Conservation (phyloP, 768 basidiomycete species). For the Lanmaoa pseudosensibilis region DNA sequence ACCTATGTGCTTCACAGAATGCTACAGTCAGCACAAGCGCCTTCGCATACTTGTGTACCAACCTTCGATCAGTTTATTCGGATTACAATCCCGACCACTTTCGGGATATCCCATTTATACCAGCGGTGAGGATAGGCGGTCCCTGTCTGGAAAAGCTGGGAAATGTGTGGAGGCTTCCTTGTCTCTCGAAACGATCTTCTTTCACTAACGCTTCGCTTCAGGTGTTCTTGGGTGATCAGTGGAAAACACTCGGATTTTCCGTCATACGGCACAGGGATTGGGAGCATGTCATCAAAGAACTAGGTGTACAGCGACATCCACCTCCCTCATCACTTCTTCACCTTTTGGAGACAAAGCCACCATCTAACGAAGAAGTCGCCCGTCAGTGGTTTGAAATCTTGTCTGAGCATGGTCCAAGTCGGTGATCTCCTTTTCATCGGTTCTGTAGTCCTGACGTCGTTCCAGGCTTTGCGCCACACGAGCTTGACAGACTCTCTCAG, state of each 20-base stretch:
- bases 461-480: slow-evolving; percentile 52
- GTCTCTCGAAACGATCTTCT: too few relatives aligned
- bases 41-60: slow-evolving; percentile 72
- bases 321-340: slow-evolving; percentile 54
- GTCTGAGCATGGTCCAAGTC: too few relatives aligned
- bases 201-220: not conserved
- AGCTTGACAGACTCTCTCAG: slow-evolving; percentile 55
- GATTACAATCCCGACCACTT: slow-evolving; percentile 52
- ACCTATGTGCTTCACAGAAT: slow-evolving; percentile 18
- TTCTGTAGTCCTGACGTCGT: not conserved
- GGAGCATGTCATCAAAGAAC: slow-evolving; percentile 49
- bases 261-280: slow-evolving; percentile 52
- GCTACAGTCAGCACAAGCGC: slow-evolving; percentile 50
- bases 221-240: slow-evolving; percentile 4
- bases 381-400: slow-evolving; percentile 54
- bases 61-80: not conserved
- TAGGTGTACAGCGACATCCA: slow-evolving; percentile 69
- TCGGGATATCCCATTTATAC: not conserved
- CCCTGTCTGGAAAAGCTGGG: not conserved
- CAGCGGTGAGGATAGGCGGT: not conserved
- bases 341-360: slow-evolving; percentile 53
- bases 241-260: slow-evolving; percentile 69
- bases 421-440: too few relatives aligned
- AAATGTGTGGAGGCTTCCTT: not conserved
- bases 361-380: slow-evolving; percentile 50